Evolutionary conservation across 106 monocot genomes (phyloP).

Genomic region (Dendrobium chrysotoxum): DNA sequence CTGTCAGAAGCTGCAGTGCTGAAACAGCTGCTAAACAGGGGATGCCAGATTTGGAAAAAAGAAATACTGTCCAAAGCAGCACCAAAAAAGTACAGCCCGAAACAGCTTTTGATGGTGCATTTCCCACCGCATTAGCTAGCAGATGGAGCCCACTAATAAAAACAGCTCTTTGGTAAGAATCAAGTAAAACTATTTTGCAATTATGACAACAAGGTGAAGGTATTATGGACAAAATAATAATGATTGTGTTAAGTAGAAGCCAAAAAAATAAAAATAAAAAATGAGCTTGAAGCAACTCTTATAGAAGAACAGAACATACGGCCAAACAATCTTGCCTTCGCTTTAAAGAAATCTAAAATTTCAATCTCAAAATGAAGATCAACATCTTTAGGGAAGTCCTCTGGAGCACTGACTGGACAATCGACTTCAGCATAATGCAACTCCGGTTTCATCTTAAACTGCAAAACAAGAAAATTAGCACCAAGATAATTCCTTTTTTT

Average conservation of each 20-base stretch:
- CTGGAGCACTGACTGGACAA: constrained; percentile 74
- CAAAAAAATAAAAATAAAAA: neutral
- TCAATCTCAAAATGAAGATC: constrained; percentile 99
- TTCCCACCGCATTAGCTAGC: neutral
- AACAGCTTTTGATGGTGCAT: neutral
- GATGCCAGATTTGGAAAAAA: neutral
- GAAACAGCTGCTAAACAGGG: neutral
- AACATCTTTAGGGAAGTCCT: constrained; percentile 60
- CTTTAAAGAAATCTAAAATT: constrained; percentile 91
- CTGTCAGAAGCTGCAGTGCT: neutral
- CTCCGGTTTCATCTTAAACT: constrained; percentile 98
- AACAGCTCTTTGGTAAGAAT: neutral
- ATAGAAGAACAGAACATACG: neutral
- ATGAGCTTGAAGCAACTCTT: neutral
- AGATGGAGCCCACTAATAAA: neutral
- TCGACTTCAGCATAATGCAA: constrained; percentile 83
- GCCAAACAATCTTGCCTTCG: constrained; percentile 44
- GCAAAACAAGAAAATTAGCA: constrained; percentile 22
- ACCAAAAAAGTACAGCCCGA: neutral
- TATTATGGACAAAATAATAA: neutral
- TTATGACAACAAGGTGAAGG: neutral
- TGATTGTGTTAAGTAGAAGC: neutral
- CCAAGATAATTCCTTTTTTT: neutral
- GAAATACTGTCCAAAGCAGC: neutral
- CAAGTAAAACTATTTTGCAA: neutral